phyloP scores from a whole-genome alignment of 1,284 basidiomycete genomes.

The Tremellales sp. region DNA sequence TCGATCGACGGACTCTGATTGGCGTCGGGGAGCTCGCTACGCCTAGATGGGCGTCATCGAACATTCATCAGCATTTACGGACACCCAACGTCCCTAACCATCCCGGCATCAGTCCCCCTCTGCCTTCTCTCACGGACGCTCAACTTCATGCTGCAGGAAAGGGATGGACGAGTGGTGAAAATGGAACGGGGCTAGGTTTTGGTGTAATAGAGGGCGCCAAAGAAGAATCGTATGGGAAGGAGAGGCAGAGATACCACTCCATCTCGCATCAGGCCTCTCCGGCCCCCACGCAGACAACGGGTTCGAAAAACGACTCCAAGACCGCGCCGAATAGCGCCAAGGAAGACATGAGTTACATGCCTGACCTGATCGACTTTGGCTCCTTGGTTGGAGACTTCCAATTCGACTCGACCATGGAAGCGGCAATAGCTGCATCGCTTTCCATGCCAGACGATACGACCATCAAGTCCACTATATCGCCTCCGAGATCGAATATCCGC shows the following conservation, averaged over 20 bases:
- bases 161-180: conserved; percentile 15
- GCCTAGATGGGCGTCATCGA: conserved; percentile 74
- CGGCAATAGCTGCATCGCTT: conserved; percentile 34
- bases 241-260: conserved; percentile 14
- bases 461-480: conserved; percentile 1
- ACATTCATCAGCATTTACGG: conserved; percentile 31
- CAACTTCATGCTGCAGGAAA: conserved; percentile 10
- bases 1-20: conserved; percentile 82
- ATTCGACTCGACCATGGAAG: conserved; percentile 40
- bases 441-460: conserved; percentile 22
- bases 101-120: conserved; percentile 20
- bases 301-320: neutral
- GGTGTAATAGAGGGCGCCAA: conserved; percentile 27
- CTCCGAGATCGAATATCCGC: conserved; percentile 9
- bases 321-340: neutral
- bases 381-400: conserved; percentile 31
- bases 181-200: conserved; percentile 19
- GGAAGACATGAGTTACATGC: conserved; percentile 4
- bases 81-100: conserved; percentile 46
- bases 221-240: conserved; percentile 22
- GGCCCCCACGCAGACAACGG: no score
- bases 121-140: conserved; percentile 15
- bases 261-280: conserved; percentile 13
- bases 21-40: conserved; percentile 96
- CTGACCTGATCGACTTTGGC: conserved; percentile 22